These are phyloP conservation scores for Actinomucor elegans DNA, from an alignment of 371 early-diverging fungal species.

Conservation along the genomic window DNA sequence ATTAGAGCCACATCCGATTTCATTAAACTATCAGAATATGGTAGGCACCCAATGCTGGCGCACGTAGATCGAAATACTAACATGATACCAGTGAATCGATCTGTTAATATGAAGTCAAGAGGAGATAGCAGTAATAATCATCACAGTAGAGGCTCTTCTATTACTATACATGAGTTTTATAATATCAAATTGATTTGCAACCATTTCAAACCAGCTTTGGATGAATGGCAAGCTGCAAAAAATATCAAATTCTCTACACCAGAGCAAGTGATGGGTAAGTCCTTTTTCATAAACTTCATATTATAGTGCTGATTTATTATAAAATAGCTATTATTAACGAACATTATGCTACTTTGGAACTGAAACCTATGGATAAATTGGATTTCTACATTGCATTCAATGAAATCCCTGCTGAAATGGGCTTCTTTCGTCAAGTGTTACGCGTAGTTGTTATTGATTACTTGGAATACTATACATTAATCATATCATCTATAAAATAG, in stretches of 20 bases:
- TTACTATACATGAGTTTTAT: constrained; percentile 24
- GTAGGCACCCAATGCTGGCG: constrained; percentile 26
- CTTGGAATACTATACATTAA: constrained; percentile 2
- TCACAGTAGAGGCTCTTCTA: constrained; percentile 5
- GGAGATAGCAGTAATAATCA: background rate
- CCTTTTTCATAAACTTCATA: too few relatives aligned
- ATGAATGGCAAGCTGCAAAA: constrained; percentile 36
- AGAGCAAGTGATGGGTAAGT: constrained; percentile 42
- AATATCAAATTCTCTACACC: constrained; percentile 31
- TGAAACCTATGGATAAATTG: constrained; percentile 25
- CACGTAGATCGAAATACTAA: background rate
- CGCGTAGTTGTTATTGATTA: constrained; percentile 50
- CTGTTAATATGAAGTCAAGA: background rate
- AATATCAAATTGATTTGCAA: constrained; percentile 37
- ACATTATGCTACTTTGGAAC: constrained; percentile 25
- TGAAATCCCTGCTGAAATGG: constrained; percentile 52
- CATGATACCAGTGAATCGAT: background rate
- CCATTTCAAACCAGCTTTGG: constrained; percentile 44
- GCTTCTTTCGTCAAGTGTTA: constrained; percentile 51
- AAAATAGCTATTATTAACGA: constrained; percentile 25
- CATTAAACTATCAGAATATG: constrained; percentile 35
- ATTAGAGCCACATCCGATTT: constrained; percentile 49
- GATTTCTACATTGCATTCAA: constrained; percentile 35
- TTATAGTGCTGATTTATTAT: background rate
- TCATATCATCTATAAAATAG: too few relatives aligned